phyloP scores from a whole-genome alignment of 106 monocot species.

The Phalaenopsis aphrodite region DNA sequence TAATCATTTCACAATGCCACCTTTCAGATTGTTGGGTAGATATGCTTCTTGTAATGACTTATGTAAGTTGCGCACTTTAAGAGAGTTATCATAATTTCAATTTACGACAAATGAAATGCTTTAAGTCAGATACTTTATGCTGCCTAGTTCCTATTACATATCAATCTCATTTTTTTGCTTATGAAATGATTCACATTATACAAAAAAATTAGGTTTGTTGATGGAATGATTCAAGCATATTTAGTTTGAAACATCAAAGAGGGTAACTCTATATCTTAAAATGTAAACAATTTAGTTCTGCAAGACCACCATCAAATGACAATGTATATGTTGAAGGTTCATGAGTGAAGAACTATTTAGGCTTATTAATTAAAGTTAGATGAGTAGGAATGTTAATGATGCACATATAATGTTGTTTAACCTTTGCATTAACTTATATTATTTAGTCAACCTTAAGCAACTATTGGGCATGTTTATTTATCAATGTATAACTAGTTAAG shows the following conservation, averaged over 20 bases:
- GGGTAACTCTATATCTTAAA: neutral
- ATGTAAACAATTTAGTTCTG: neutral
- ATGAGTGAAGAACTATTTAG: neutral
- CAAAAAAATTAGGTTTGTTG: neutral
- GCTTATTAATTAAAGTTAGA: neutral
- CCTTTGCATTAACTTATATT: too few species aligned
- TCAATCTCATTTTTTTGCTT: neutral
- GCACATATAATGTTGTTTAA: too few species aligned
- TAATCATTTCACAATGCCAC: too few species aligned
- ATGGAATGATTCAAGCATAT: neutral
- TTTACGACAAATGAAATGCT: too few species aligned
- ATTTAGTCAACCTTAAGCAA: too few species aligned
- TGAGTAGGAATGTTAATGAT: neutral
- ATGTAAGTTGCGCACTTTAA: too few species aligned
- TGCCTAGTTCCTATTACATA: neutral
- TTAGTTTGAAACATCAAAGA: neutral
- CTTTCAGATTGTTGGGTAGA: too few species aligned
- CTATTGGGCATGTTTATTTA: too few species aligned
- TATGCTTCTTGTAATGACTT: too few species aligned
- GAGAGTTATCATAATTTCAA: too few species aligned
- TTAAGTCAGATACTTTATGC: too few species aligned
- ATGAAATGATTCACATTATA: neutral
- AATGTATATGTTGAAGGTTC: neutral
- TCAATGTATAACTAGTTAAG: too few species aligned
- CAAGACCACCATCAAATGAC: neutral